phyloP scores from a whole-genome alignment of 2,329 filamentous ascomycete species.

The Coniochaeta hoffmannii region DNA sequence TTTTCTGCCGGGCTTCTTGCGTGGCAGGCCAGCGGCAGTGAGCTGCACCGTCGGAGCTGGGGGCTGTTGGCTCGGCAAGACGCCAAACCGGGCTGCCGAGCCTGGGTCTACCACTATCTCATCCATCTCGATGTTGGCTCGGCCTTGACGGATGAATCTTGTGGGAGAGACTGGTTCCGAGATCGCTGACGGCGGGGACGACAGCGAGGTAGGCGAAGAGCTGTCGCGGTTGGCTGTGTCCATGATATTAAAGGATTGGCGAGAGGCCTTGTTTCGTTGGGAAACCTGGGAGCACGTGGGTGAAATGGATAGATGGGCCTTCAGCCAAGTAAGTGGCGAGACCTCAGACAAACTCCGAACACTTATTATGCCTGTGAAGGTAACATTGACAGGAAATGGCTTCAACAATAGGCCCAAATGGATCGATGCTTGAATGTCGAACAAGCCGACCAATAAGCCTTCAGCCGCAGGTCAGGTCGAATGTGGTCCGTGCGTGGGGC shows the following conservation, averaged over 20 bases:
- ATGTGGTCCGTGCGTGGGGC: not conserved
- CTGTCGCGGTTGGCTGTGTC: conserved; percentile 15
- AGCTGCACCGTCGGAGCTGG: conserved; percentile 34
- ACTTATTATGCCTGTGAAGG: not conserved
- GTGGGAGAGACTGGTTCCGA: conserved; percentile 42
- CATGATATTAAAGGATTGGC: not conserved
- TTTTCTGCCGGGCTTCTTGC: conserved; percentile 60
- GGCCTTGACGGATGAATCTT: conserved; percentile 22
- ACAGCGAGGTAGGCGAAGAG: conserved; percentile 41
- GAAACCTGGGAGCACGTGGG: not conserved
- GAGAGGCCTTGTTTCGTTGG: not conserved
- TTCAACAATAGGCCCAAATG: not conserved
- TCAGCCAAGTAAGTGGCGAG: not conserved
- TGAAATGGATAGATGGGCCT: not conserved
- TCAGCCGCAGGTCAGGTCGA: not conserved
- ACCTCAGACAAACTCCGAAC: not conserved
- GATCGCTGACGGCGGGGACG: conserved; percentile 43
- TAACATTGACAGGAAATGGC: not conserved
- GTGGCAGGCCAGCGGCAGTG: conserved; percentile 49
- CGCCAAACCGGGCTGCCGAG: conserved; percentile 24
- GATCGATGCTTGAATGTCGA: not conserved
- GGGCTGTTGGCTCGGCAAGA: conserved; percentile 22
- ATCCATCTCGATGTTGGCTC: conserved; percentile 34
- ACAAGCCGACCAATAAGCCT: not conserved
- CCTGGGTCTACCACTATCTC: conserved; percentile 40